A percentile compares a stretch with the other conserved stretches of the same genome.
These are phyloP conservation scores for Hortiboletus campestris DNA, from an alignment of 768 basidiomycete species.

Conservation along the genomic window DNA sequence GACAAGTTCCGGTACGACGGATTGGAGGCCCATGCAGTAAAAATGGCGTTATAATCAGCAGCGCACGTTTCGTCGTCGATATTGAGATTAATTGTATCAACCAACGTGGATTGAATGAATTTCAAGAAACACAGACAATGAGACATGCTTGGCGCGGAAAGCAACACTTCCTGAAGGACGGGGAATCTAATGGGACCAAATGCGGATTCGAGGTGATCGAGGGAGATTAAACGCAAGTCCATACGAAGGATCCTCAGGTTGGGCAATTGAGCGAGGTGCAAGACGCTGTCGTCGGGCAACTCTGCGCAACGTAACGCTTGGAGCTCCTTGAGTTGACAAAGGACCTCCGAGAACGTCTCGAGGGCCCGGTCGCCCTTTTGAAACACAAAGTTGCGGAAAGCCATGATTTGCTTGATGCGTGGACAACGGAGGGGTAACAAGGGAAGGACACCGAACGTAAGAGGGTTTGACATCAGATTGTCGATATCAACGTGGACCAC, in stretches of 20 bases:
- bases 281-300: conserved; percentile 22
- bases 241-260: conserved; percentile 25
- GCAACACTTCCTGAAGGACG: conserved; percentile 20
- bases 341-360: conserved; percentile 22
- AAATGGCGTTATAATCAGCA: conserved; percentile 23
- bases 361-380: conserved; percentile 25
- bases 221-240: conserved; percentile 25
- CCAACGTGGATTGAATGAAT: conserved; percentile 25
- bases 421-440: conserved; percentile 22
- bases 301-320: conserved; percentile 28
- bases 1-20: conserved; percentile 25
- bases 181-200: conserved; percentile 16
- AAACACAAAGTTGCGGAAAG: conserved; percentile 28
- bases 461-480: conserved; percentile 27
- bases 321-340: conserved; percentile 22
- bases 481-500: conserved; percentile 30
- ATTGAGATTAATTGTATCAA: conserved; percentile 34
- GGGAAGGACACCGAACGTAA: conserved; percentile 18
- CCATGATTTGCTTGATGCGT: conserved; percentile 28
- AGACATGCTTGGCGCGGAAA: conserved; percentile 25
- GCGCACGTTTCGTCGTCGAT: conserved; percentile 31
- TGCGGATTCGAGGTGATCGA: conserved; percentile 20
- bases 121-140: conserved; percentile 24
- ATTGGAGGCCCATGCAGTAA: conserved; percentile 22
- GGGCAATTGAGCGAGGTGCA: conserved; percentile 21